Conservation (phyloP, 2,329 filamentous ascomycete species). For the Cladosporium sp. region DNA sequence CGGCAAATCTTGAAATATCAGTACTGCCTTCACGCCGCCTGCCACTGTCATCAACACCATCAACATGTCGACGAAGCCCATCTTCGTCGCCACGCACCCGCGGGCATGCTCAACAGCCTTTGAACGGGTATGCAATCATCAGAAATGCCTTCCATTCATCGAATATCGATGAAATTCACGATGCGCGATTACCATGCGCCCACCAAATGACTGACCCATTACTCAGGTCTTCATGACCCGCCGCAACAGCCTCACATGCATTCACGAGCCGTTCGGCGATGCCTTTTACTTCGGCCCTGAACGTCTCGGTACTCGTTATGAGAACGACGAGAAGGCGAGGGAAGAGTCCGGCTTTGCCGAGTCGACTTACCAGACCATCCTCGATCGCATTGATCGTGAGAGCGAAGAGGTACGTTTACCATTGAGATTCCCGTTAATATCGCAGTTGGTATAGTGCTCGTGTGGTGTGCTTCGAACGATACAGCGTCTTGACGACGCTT, state of each 20-base stretch:
- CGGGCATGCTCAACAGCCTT: conserved; percentile 95
- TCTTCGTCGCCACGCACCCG: conserved; percentile 92
- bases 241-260: conserved; percentile 70
- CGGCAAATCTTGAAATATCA: conserved; percentile 17
- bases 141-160: neutral
- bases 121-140: conserved; percentile 63
- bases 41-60: neutral
- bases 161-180: neutral
- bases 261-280: conserved; percentile 96
- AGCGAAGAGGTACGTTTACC: conserved; percentile 63
- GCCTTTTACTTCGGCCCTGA: conserved; percentile 96
- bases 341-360: conserved; percentile 61
- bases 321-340: conserved; percentile 57
- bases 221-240: conserved; percentile 92
- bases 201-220: neutral
- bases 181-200: neutral
- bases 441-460: neutral
- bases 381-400: conserved; percentile 70
- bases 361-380: conserved; percentile 71
- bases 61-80: conserved; percentile 69
- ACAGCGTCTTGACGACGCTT: neutral
- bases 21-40: conserved; percentile 9
- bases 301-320: conserved; percentile 74
- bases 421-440: neutral
- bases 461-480: neutral